These are phyloP conservation scores for Acanthamoeba lenticulata DNA, from an alignment of 208 protist species.

Conservation along the genomic window DNA sequence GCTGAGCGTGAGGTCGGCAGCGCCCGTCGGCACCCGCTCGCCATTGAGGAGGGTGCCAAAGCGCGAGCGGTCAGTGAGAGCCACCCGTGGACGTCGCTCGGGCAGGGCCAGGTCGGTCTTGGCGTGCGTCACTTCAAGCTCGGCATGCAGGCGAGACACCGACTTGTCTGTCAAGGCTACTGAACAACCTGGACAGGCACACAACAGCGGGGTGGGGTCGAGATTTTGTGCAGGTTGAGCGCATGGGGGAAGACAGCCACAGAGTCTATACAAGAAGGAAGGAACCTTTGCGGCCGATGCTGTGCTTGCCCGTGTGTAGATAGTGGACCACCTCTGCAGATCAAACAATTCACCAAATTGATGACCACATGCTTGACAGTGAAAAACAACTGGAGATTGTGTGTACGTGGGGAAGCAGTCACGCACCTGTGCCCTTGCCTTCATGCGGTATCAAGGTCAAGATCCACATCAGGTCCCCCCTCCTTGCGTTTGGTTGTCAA, in stretches of 20 bases:
- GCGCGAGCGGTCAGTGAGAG: background rate
- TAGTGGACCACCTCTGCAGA: background rate
- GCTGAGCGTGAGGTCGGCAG: background rate
- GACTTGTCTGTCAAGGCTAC: constrained; percentile 1
- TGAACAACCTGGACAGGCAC: background rate
- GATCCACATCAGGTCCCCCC: no score
- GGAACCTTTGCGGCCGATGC: background rate
- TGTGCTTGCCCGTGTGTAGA: background rate
- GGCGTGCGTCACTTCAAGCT: background rate
- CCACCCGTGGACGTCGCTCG: background rate
- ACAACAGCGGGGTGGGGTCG: background rate
- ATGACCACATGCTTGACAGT: no score
- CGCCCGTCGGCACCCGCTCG: background rate
- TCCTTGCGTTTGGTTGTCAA: no score
- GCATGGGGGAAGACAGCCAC: background rate
- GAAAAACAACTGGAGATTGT: background rate
- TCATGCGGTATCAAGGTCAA: background rate
- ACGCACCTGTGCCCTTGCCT: background rate
- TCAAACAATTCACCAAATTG: background rate
- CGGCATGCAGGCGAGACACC: constrained; percentile 13
- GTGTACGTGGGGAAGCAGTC: no score
- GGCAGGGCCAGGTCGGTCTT: background rate
- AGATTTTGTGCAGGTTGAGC: no score
- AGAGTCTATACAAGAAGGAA: background rate
- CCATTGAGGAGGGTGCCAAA: constrained; percentile 6